Evolutionary conservation across 257 asterid species (phyloP), one percentile per base, ranked within the genome.

Genomic region (Forsythia suspensa): DNA sequence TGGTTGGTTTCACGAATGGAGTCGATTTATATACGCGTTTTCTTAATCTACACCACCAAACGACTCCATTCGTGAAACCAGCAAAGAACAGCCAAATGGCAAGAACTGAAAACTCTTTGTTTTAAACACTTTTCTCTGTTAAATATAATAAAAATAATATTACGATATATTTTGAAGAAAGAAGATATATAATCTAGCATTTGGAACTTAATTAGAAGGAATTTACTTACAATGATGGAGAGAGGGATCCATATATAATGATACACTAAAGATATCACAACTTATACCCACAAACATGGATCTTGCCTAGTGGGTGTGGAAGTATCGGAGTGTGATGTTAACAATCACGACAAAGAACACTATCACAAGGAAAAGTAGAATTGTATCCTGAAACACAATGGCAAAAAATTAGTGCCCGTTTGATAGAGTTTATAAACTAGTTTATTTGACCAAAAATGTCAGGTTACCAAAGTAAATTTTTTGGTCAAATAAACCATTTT

Each of bases 41-140:
- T 29, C 34, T 1, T 29, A 29, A 29, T 29, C 34, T 29, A 1
- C 34, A 29, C 34, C 34, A 78, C 97, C 98, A 93, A 13, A 70
- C 37, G 63, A 81, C 1, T 1, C 97, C 98, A 51, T 93, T 93
- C 3, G 36, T 8, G 71, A 90, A 88, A 66, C 90, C 87, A 44
- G 91, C 90, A 0, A 90, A 5, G 68, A 89, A 87, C 0, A 91
- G 86, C 90, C 88, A 87, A 12, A 43, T 0, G 94, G 98, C 87
- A 93, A 39, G 87, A 65, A 93, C 52, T 93, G 90, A 0, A 77
- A 89, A 42, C 94, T 93, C 79, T 88, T 80, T 0, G 91, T 90
- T 39, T 68, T 75, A 21, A 73, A 1, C 0, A 92, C 92, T 46
- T 80, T 55, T 16, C 3, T 20, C 92, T 84, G 88, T 84, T 72